These are phyloP conservation scores for Podospora australis DNA, from an alignment of 495 filamentous ascomycete species.

Conservation along the genomic window DNA sequence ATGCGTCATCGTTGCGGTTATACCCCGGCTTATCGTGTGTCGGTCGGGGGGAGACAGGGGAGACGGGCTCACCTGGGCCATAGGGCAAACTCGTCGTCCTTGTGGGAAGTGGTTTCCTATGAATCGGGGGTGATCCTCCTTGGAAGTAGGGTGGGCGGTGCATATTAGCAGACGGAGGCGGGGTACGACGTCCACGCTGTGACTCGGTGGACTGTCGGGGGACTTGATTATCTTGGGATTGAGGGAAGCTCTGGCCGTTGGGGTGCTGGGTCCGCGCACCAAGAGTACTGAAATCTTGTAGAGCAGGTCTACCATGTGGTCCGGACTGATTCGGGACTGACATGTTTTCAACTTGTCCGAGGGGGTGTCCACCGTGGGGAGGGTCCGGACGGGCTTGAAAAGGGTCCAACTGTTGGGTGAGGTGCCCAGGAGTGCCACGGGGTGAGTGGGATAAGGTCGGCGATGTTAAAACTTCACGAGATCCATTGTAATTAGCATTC, in stretches of 20 bases:
- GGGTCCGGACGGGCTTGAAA: slow-evolving; percentile 30
- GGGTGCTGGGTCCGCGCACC: background rate
- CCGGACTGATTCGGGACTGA: background rate
- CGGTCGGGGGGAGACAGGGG: slow-evolving; percentile 18
- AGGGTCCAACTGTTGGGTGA: slow-evolving; percentile 28
- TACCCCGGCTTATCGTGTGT: slow-evolving; percentile 32
- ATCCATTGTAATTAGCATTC: slow-evolving; percentile 44
- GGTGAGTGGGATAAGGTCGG: slow-evolving; percentile 16
- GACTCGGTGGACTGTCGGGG: slow-evolving; percentile 11
- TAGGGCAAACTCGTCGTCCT: slow-evolving; percentile 35
- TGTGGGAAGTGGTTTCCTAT: slow-evolving; percentile 58
- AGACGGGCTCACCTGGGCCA: slow-evolving; percentile 18
- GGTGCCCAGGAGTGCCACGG: slow-evolving; percentile 24
- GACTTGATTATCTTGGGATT: background rate
- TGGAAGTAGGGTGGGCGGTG: slow-evolving; percentile 24
- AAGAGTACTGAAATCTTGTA: background rate
- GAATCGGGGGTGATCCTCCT: slow-evolving; percentile 29
- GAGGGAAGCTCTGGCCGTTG: background rate
- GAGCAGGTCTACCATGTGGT: slow-evolving; percentile 2
- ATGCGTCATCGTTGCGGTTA: slow-evolving; percentile 44
- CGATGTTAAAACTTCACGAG: slow-evolving; percentile 43
- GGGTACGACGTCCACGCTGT: slow-evolving; percentile 30
- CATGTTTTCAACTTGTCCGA: slow-evolving; percentile 1
- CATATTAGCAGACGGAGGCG: slow-evolving; percentile 22
- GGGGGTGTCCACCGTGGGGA: slow-evolving; percentile 17